Evolutionary conservation across 2,329 filamentous ascomycete genomes (phyloP).

Genomic region (Curvularia spicifera): DNA sequence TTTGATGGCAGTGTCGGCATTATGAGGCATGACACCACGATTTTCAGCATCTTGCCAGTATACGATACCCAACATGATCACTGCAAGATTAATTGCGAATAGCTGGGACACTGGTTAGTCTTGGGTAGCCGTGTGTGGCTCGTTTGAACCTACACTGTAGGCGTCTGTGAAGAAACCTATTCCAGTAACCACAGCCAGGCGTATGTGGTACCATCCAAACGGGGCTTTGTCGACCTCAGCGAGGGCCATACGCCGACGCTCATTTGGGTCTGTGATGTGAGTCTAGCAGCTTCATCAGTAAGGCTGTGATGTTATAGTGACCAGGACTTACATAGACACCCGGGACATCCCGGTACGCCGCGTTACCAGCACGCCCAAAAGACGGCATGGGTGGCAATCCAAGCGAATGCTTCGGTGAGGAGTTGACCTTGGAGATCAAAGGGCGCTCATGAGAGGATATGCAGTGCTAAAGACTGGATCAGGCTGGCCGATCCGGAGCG

Average conservation of each 20-base stretch:
- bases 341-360: slow-evolving; percentile 42
- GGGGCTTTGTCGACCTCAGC: slow-evolving; percentile 48
- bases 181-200: slow-evolving; percentile 77
- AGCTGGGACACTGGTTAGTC: slow-evolving; percentile 28
- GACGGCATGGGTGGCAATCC: slow-evolving; percentile 29
- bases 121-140: neutral
- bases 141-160: slow-evolving; percentile 55
- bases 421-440: slow-evolving; percentile 6
- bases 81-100: slow-evolving; percentile 64
- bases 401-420: slow-evolving; percentile 7
- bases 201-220: slow-evolving; percentile 70
- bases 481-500: slow-evolving; percentile 6
- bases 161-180: slow-evolving; percentile 90
- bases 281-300: slow-evolving; percentile 26
- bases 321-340: slow-evolving; percentile 31
- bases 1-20: slow-evolving; percentile 82
- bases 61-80: slow-evolving; percentile 77
- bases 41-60: slow-evolving; percentile 65
- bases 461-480: slow-evolving; percentile 12
- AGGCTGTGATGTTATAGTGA: slow-evolving; percentile 8
- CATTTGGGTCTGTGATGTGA: slow-evolving; percentile 45
- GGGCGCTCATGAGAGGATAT: slow-evolving; percentile 7
- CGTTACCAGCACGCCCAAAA: slow-evolving; percentile 39
- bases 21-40: slow-evolving; percentile 63
- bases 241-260: slow-evolving; percentile 46